Conservation (phyloP, 2,329 filamentous ascomycete genomes). For the Diaporthe ampelina region DNA sequence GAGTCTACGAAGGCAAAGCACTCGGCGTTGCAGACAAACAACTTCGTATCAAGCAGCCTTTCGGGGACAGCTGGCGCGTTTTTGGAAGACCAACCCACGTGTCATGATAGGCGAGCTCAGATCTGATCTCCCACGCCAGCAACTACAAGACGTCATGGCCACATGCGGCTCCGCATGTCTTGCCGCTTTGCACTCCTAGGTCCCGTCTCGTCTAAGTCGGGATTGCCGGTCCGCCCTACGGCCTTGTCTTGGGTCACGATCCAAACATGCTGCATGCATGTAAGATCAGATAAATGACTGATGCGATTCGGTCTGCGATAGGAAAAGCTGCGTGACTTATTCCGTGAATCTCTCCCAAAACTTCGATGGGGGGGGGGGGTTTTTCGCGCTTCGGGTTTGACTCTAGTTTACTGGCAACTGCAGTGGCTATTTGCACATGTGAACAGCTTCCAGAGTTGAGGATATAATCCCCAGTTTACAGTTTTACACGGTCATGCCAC, state of each 20-base stretch:
- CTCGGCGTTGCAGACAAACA: slow-evolving; percentile 27
- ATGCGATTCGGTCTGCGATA: neutral
- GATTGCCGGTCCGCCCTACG: slow-evolving; percentile 5
- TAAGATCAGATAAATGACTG: neutral
- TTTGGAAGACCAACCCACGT: neutral
- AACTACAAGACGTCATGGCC: slow-evolving; percentile 29
- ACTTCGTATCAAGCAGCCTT: slow-evolving; percentile 6
- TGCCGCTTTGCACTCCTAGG: slow-evolving; percentile 17
- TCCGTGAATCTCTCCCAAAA: neutral
- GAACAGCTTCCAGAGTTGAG: no score
- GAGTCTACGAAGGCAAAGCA: slow-evolving; percentile 1
- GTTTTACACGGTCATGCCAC: neutral
- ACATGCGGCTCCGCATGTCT: slow-evolving; percentile 33
- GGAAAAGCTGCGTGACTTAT: neutral
- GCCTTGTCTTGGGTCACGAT: neutral
- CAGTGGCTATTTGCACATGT: no score
- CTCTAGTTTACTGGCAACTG: neutral
- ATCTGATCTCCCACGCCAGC: slow-evolving; percentile 14
- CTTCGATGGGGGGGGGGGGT: neutral
- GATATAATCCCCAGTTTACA: neutral
- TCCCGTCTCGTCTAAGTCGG: slow-evolving; percentile 33
- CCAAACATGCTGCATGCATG: neutral
- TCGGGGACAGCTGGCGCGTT: neutral
- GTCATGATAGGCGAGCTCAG: slow-evolving; percentile 20
- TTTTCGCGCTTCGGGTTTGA: neutral